These are phyloP conservation scores for Stropharia rugosoannulata DNA, from an alignment of 768 basidiomycete species.

Conservation along the genomic window DNA sequence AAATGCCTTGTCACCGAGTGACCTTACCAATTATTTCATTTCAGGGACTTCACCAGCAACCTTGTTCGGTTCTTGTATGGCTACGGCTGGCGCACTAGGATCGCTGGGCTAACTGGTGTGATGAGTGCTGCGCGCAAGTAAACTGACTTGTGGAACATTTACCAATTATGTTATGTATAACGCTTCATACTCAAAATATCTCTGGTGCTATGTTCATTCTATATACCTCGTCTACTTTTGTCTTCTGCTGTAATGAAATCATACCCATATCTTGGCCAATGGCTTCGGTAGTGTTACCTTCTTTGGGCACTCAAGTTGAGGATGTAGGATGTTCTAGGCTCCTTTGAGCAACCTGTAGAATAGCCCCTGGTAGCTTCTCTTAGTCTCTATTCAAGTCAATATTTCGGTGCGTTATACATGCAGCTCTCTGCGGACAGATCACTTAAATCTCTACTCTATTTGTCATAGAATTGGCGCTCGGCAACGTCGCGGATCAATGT, in stretches of 20 bases:
- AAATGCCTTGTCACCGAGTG: not conserved
- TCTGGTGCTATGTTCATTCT: not conserved
- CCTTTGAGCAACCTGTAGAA: too few relatives aligned
- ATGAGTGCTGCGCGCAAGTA: conserved; percentile 30
- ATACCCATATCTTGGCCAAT: not conserved
- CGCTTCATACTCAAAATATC: not conserved
- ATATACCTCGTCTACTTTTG: not conserved
- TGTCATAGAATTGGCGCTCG: too few relatives aligned
- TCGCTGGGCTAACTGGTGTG: conserved; percentile 41
- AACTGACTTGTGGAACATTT: not conserved
- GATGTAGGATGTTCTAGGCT: not conserved
- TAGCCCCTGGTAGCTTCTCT: too few relatives aligned
- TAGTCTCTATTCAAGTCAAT: too few relatives aligned
- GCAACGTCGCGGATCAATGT: too few relatives aligned
- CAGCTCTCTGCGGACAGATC: too few relatives aligned
- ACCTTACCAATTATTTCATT: not conserved
- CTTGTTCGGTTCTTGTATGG: conserved; percentile 54
- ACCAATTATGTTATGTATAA: not conserved
- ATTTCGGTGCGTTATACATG: too few relatives aligned
- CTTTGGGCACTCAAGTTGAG: not conserved
- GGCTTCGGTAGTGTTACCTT: not conserved
- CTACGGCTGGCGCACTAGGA: conserved; percentile 47
- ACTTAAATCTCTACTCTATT: too few relatives aligned
- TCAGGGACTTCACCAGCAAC: conserved; percentile 50
- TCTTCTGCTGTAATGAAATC: not conserved